Base-by-base conservation (phyloP, 2,329 filamentous ascomycete genomes). In the Hawksworthiomyces lignivorus region DNA sequence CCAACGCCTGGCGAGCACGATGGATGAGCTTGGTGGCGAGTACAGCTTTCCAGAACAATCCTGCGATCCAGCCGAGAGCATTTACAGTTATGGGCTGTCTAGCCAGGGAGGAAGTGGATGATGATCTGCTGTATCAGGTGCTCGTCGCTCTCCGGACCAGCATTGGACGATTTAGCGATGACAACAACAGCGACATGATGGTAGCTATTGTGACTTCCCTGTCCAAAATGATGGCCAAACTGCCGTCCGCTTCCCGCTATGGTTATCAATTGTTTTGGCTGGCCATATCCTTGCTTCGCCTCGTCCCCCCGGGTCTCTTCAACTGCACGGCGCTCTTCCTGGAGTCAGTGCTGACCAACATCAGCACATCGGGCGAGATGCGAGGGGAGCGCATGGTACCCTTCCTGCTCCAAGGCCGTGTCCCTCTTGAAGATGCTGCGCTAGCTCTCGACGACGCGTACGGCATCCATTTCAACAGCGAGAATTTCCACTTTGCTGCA, bases 1-100 rank as follows among this genome's bases (percentile, higher is more conserved):
- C 78, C 18, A 84, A 84, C 52, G 72, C 75, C 14, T 84, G 80
- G 80, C 73, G 80, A 20, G 80, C 80, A 17, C 72, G 80, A 17
- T 84, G 80, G 80, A 84, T 84, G 80, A 82, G 79, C 52, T 63
- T 84, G 18, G 79, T 84, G 29, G 79, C 80, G 14, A 84, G 80
- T 54, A 84, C 80, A 9, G 80, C 80, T 0, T 84, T 84, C 55
- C 80, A 84, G 54, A 83, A 80, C 54, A 84, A 84, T 53, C 80
- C 80, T 8, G 79, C 80, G 3, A 80, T 84, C 43, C 80, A 84
- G 49, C 79, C 80, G 6, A 67, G 77, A 17, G 80, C 80, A 2
- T 84, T 84, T 52, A 73, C 78, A 2, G 80, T 84, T 30, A 83
- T 84, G 80, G 80, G 80, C 12, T 84, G 79, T 50, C 61, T 84